These are phyloP conservation scores for sunflower (Helianthus annuus) DNA, from an alignment of 129 eudicot genomes.

Conservation along the genomic window DNA sequence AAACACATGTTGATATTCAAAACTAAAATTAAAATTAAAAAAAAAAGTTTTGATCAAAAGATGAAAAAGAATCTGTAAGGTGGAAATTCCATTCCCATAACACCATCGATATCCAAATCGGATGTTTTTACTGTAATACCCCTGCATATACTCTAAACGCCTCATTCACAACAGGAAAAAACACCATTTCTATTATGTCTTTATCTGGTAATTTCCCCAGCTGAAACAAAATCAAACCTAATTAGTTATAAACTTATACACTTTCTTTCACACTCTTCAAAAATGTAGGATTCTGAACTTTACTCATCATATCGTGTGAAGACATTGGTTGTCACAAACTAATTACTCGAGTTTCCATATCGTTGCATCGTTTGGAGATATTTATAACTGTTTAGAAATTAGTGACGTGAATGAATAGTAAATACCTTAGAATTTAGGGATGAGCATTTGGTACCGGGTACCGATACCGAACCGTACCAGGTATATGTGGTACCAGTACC, in stretches of 20 bases:
- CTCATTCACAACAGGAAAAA: slow-evolving; percentile 97
- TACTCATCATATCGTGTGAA: neutral
- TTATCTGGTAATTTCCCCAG: slow-evolving; percentile 72
- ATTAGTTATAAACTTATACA: neutral
- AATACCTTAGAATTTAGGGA: too few species aligned
- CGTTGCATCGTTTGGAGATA: too few species aligned
- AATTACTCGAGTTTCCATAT: too few species aligned
- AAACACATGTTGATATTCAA: neutral
- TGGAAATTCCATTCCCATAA: slow-evolving; percentile 92
- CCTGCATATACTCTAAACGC: slow-evolving; percentile 78
- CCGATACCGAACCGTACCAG: too few species aligned
- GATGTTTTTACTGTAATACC: too few species aligned
- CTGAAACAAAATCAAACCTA: slow-evolving; percentile 36
- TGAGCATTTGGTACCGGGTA: too few species aligned
- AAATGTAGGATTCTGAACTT: neutral
- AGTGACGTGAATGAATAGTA: too few species aligned
- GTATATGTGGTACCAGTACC: too few species aligned
- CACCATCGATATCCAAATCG: too few species aligned
- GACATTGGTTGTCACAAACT: neutral
- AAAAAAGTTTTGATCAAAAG: neutral
- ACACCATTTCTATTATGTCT: slow-evolving; percentile 85
- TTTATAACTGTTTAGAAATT: too few species aligned
- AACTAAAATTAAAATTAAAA: neutral
- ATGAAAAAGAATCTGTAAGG: slow-evolving; percentile 72
- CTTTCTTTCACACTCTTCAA: neutral